A percentile compares a stretch with the other conserved stretches of the same genome.
Conservation (phyloP, 2,329 filamentous ascomycete genomes). For the Stemphylium vesicarium region DNA sequence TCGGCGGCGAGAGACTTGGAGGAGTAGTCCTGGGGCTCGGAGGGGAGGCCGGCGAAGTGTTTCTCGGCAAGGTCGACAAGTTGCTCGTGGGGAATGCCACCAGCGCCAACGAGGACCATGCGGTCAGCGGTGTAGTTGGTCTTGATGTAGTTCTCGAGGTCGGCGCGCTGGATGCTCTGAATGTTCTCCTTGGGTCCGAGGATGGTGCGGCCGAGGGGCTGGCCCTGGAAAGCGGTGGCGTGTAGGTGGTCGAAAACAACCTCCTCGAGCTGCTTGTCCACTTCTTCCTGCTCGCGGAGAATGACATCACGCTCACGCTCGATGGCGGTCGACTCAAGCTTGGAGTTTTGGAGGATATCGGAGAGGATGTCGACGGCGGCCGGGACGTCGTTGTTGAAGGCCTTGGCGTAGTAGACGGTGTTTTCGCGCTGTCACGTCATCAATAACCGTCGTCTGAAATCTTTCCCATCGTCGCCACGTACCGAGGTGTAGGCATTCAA, state of each 20-base stretch:
- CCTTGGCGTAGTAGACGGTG: slow-evolving; percentile 99
- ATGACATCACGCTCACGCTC: slow-evolving; percentile 99
- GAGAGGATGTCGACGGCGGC: slow-evolving; percentile 97
- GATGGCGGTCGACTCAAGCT: slow-evolving; percentile 89
- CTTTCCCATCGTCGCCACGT: slow-evolving; percentile 48
- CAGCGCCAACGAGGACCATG: slow-evolving; percentile 97
- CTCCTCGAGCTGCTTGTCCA: slow-evolving; percentile 99
- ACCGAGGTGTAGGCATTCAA: slow-evolving; percentile 99
- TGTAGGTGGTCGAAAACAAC: slow-evolving; percentile 99
- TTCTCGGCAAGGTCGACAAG: slow-evolving; percentile 96
- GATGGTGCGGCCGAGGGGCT: slow-evolving; percentile 96
- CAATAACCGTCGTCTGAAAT: slow-evolving; percentile 25
- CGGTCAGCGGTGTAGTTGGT: slow-evolving; percentile 99
- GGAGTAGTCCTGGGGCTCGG: slow-evolving; percentile 74
- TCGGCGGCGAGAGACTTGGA: slow-evolving; percentile 74
- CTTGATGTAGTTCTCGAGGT: slow-evolving; percentile 96
- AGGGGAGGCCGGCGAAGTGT: slow-evolving; percentile 84
- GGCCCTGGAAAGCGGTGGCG: slow-evolving; percentile 95
- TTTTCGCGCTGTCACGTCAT: slow-evolving; percentile 78
- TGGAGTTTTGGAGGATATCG: slow-evolving; percentile 99
- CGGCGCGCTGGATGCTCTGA: slow-evolving; percentile 88
- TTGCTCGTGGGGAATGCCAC: slow-evolving; percentile 91
- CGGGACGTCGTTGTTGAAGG: slow-evolving; percentile 97
- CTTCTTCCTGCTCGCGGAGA: slow-evolving; percentile 97
- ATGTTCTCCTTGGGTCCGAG: slow-evolving; percentile 98